These are phyloP conservation scores for Pythium apleroticum DNA, from an alignment of 352 stramenopile genomes.

Conservation along the genomic window DNA sequence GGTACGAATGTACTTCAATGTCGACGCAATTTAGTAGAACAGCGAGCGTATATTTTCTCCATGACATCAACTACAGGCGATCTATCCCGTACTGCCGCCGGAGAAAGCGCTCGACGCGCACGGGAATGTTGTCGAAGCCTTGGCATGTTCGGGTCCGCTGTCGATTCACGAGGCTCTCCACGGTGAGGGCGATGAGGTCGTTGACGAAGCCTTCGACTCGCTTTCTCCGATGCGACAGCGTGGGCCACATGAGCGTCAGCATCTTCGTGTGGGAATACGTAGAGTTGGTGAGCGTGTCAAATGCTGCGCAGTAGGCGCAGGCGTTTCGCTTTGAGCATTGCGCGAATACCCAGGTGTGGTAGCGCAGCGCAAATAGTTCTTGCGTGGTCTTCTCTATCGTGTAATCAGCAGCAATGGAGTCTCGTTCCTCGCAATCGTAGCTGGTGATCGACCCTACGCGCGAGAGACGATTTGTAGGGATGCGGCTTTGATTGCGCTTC, in stretches of 20 bases:
- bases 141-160: constrained; percentile 11
- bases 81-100: not conserved
- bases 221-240: constrained; percentile 1
- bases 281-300: constrained; percentile 42
- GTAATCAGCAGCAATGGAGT: constrained; percentile 35
- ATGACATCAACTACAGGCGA: not conserved
- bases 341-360: constrained; percentile 35
- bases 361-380: constrained; percentile 41
- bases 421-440: constrained; percentile 7
- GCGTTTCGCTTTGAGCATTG: constrained; percentile 25
- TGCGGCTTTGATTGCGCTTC: constrained; percentile 41
- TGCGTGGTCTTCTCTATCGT: constrained; percentile 38
- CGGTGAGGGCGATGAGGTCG: constrained; percentile 10
- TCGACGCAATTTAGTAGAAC: not conserved
- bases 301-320: constrained; percentile 45
- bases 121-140: constrained; percentile 24
- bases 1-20: not conserved
- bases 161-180: constrained; percentile 11
- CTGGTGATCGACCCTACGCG: constrained; percentile 4
- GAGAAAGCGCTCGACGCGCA: constrained; percentile 16
- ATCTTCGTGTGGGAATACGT: constrained; percentile 40
- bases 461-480: constrained; percentile 37
- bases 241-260: constrained; percentile 21
- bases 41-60: not conserved
- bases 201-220: constrained; percentile 24